These are phyloP conservation scores for Trypanosoma congolense DNA, from an alignment of 208 protist genomes.

Conservation along the genomic window DNA sequence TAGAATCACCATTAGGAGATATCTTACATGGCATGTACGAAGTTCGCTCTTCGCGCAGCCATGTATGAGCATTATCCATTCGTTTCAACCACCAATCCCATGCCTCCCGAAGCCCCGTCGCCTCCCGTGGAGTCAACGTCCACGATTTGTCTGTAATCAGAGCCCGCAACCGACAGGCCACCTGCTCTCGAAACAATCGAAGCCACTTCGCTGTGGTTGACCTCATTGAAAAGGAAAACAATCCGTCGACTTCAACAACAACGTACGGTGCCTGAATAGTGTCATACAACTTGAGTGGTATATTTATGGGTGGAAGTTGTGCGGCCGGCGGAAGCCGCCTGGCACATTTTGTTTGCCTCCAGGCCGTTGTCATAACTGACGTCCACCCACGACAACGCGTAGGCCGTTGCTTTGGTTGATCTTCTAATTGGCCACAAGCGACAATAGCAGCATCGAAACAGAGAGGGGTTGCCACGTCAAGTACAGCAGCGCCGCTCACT, in stretches of 20 bases:
- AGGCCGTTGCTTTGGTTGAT: slow-evolving; percentile 36
- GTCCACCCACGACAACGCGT: slow-evolving; percentile 77
- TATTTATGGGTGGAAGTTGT: slow-evolving; percentile 57
- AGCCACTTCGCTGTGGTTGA: slow-evolving; percentile 68
- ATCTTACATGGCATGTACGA: not conserved
- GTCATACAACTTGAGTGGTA: slow-evolving; percentile 64
- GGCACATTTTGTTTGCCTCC: slow-evolving; percentile 64
- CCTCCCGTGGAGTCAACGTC: slow-evolving; percentile 9
- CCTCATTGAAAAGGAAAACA: slow-evolving; percentile 52
- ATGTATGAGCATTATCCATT: slow-evolving; percentile 31
- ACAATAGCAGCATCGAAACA: slow-evolving; percentile 60
- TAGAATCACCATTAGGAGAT: not conserved
- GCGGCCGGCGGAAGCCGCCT: slow-evolving; percentile 58
- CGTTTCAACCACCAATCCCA: slow-evolving; percentile 79
- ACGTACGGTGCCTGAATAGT: slow-evolving; percentile 50
- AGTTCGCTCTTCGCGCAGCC: slow-evolving; percentile 75
- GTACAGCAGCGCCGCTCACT: slow-evolving; percentile 13
- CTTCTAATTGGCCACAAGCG: slow-evolving; percentile 47
- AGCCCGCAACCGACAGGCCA: slow-evolving; percentile 25
- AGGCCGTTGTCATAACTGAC: slow-evolving; percentile 60
- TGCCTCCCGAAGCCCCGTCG: slow-evolving; percentile 36
- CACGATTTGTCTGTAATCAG: slow-evolving; percentile 23
- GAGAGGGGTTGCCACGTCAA: slow-evolving; percentile 39
- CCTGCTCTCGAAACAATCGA: slow-evolving; percentile 47
- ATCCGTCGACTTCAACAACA: slow-evolving; percentile 45